A percentile compares a stretch with the other conserved stretches of the same genome.
Conservation (phyloP, 2,329 filamentous ascomycete species). For the Scedosporium aurantiacum region DNA sequence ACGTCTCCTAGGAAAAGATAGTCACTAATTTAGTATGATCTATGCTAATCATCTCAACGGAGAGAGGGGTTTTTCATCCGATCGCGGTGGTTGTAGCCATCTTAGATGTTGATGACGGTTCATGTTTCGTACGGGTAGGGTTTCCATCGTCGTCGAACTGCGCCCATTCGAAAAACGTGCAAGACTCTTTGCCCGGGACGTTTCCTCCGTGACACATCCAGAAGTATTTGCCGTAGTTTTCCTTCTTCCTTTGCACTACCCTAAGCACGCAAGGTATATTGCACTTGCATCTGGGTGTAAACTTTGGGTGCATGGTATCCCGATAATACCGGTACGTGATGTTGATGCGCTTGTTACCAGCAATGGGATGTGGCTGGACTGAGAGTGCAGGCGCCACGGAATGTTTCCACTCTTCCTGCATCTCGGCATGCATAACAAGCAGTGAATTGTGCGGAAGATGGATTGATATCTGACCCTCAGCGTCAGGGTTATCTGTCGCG, state of each 20-base stretch:
- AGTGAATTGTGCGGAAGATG: slow-evolving; percentile 91
- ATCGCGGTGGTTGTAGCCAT: neutral
- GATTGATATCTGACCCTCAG: slow-evolving; percentile 78
- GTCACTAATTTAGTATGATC: too few relatives aligned
- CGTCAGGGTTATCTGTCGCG: slow-evolving; percentile 38
- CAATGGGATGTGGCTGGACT: slow-evolving; percentile 75
- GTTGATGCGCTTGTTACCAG: slow-evolving; percentile 75
- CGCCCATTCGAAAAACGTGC: slow-evolving; percentile 75
- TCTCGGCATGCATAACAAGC: slow-evolving; percentile 91
- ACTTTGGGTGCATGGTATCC: slow-evolving; percentile 60
- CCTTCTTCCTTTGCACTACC: slow-evolving; percentile 68
- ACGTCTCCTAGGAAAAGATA: too few relatives aligned
- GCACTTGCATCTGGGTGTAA: slow-evolving; percentile 71
- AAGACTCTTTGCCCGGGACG: slow-evolving; percentile 56
- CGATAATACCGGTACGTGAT: slow-evolving; percentile 89
- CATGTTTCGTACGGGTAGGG: slow-evolving; percentile 33
- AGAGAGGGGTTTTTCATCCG: neutral
- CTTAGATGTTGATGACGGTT: too few relatives aligned
- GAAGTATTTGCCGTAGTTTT: slow-evolving; percentile 71
- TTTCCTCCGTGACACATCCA: slow-evolving; percentile 86
- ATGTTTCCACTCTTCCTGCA: slow-evolving; percentile 98
- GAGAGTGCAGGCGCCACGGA: slow-evolving; percentile 62
- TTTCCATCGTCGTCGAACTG: slow-evolving; percentile 79
- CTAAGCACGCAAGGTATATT: slow-evolving; percentile 56
- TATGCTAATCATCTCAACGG: too few relatives aligned